These are phyloP conservation scores for Gracilaria domingensis DNA, from an alignment of 23 red algal genomes.

Conservation along the genomic window DNA sequence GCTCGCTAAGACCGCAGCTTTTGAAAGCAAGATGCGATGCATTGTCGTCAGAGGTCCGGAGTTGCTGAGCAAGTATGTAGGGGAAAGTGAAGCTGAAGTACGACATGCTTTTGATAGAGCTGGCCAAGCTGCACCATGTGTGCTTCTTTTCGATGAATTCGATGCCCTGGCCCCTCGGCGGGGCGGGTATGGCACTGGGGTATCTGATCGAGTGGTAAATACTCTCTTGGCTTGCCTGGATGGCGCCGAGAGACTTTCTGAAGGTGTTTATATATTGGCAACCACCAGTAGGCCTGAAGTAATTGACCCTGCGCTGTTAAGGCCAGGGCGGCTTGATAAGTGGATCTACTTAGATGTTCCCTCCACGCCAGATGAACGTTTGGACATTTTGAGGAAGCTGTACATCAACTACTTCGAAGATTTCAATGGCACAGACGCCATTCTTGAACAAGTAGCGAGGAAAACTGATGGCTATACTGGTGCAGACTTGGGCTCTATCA, in stretches of 20 bases:
- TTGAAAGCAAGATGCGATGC: constrained; percentile 86
- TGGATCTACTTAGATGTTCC: constrained; percentile 90
- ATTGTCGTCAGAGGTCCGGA: constrained; percentile 85
- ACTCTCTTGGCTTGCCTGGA: constrained; percentile 87
- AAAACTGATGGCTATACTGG: constrained; percentile 93
- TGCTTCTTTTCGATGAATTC: constrained; percentile 97
- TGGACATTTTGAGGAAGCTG: constrained; percentile 68
- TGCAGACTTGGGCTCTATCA: constrained; percentile 78
- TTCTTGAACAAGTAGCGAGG: constrained; percentile 58
- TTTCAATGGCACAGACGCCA: constrained; percentile 32
- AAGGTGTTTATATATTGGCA: constrained; percentile 83
- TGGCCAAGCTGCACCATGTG: constrained; percentile 64
- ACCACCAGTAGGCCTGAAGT: constrained; percentile 89
- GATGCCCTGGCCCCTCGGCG: constrained; percentile 84
- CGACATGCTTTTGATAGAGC: constrained; percentile 90
- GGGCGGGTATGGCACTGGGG: constrained; percentile 73
- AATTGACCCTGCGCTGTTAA: constrained; percentile 90
- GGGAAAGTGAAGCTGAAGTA: constrained; percentile 86
- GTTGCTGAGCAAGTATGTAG: constrained; percentile 81
- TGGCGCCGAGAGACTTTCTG: constrained; percentile 77
- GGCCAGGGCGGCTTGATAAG: constrained; percentile 93
- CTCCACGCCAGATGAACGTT: constrained; percentile 60
- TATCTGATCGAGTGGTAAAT: constrained; percentile 81
- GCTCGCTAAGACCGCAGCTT: constrained; percentile 78
- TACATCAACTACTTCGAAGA: constrained; percentile 34